phyloP scores from a whole-genome alignment of 176 grass and related monocot species.

The Microstegium vimineum region DNA sequence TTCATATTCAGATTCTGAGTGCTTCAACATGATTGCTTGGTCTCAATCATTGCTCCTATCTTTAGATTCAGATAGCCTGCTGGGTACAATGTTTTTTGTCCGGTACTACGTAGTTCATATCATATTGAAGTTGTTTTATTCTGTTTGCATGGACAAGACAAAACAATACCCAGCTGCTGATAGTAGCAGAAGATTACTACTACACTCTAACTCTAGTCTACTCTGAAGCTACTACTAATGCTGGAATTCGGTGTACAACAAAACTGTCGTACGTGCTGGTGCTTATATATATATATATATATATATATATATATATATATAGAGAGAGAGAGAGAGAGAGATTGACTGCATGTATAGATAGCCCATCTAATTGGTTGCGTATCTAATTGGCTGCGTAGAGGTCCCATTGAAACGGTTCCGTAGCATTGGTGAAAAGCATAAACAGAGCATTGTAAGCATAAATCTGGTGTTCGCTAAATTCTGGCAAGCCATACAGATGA shows the following conservation, averaged over 20 bases:
- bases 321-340: too few relatives aligned
- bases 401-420: constrained; percentile 20
- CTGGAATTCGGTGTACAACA: too few relatives aligned
- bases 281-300: too few relatives aligned
- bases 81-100: background rate
- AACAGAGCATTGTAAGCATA: too few relatives aligned
- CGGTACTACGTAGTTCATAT: background rate
- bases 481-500: too few relatives aligned
- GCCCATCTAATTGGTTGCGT: too few relatives aligned
- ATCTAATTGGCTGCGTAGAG: background rate
- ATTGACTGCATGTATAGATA: background rate
- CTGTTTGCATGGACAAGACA: background rate
- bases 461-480: too few relatives aligned
- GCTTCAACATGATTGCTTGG: background rate
- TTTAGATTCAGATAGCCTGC: background rate
- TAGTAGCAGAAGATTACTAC: background rate
- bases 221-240: background rate
- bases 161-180: background rate
- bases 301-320: too few relatives aligned
- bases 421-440: constrained; percentile 19
- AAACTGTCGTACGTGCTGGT: too few relatives aligned
- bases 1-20: background rate
- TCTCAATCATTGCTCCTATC: background rate
- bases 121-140: background rate
- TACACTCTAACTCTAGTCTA: background rate